Conservation (phyloP, 257 asterid species). For the Mitragyna speciosa region DNA sequence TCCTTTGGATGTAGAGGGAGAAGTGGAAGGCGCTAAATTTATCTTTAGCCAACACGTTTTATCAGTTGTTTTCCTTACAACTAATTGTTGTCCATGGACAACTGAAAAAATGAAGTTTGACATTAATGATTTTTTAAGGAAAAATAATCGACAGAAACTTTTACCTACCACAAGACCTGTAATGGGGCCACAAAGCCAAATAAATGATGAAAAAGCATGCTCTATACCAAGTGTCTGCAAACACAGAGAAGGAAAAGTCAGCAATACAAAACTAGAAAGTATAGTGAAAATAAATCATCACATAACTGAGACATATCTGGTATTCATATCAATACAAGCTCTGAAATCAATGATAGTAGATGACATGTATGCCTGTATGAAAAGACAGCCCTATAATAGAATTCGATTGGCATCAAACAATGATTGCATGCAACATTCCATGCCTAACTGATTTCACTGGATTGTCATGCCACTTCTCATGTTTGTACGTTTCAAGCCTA, state of each 20-base stretch:
- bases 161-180: constrained; percentile 95
- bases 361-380: too few relatives aligned
- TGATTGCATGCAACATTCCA: too few relatives aligned
- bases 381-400: too few relatives aligned
- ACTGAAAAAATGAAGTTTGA: neutral
- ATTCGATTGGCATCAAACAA: too few relatives aligned
- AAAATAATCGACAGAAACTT: constrained; percentile 6
- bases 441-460: too few relatives aligned
- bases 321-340: neutral
- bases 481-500: too few relatives aligned
- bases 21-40: neutral
- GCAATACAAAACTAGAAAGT: constrained; percentile 12
- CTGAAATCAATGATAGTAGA: neutral
- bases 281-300: neutral
- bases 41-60: neutral
- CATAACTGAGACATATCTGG: neutral
- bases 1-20: neutral
- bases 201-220: constrained; percentile 94
- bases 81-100: neutral
- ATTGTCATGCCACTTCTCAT: too few relatives aligned
- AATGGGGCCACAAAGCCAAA: constrained; percentile 99
- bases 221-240: constrained; percentile 97
- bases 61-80: neutral
- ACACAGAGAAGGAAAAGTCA: constrained; percentile 28
- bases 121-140: constrained; percentile 1